Conservation (phyloP, 257 asterid genomes). For the Vinca minor region DNA sequence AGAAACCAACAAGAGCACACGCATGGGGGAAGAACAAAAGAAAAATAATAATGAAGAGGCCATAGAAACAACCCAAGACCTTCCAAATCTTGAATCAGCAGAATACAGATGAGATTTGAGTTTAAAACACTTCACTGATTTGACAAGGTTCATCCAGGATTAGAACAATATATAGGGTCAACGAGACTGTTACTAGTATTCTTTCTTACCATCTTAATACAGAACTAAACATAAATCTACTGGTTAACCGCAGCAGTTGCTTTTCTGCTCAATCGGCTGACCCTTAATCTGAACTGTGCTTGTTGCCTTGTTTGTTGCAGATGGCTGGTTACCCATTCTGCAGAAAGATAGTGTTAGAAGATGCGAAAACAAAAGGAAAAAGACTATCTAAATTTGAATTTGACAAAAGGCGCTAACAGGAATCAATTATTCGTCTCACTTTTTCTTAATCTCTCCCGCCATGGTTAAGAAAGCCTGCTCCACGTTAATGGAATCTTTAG, state of each 20-base stretch:
- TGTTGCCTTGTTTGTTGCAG: conserved; percentile 44
- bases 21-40: not conserved
- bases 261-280: conserved; percentile 87
- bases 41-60: not conserved
- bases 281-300: conserved; percentile 80
- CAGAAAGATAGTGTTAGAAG: conserved; percentile 17
- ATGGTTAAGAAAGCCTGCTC: conserved; percentile 96
- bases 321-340: conserved; percentile 85
- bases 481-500: conserved; percentile 89
- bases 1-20: not conserved
- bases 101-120: not conserved
- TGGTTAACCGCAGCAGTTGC: conserved; percentile 74
- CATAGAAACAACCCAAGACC: not conserved
- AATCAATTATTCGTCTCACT: conserved; percentile 34
- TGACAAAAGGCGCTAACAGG: not conserved
- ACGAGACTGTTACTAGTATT: not conserved
- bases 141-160: too few relatives aligned
- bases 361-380: too few relatives aligned
- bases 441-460: conserved; percentile 95
- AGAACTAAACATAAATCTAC: conserved; percentile 3
- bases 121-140: not conserved
- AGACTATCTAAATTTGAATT: too few relatives aligned
- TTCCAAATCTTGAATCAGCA: not conserved
- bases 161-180: not conserved
- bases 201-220: conserved; percentile 3